Conservation (phyloP, 805 yeast genomes). For the Metschnikowia lachancei region DNA sequence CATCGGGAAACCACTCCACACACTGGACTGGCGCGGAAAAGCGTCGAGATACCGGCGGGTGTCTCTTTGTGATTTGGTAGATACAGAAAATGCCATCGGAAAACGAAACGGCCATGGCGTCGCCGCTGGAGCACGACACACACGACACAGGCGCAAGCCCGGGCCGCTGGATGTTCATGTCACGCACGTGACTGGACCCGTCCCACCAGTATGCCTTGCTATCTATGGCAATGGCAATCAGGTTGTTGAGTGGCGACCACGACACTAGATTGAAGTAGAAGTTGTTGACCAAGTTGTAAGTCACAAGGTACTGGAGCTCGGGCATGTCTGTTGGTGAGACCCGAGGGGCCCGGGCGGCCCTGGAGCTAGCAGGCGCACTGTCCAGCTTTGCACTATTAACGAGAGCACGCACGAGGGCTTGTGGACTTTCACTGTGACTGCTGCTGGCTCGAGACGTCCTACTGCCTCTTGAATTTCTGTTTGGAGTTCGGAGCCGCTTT, state of each 20-base stretch:
- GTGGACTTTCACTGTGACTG: constrained; percentile 9
- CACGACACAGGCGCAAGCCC: constrained; percentile 44
- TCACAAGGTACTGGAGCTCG: constrained; percentile 20
- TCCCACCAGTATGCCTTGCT: constrained; percentile 62
- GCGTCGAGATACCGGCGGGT: constrained; percentile 31
- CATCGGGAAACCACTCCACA: constrained; percentile 55
- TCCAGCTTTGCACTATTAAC: constrained; percentile 2
- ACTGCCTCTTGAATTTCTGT: constrained; percentile 1
- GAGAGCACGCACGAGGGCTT: constrained; percentile 2
- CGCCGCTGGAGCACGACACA: constrained; percentile 52
- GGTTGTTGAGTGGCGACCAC: constrained; percentile 56
- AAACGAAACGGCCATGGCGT: constrained; percentile 54
- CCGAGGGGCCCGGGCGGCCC: background rate
- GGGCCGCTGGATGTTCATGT: constrained; percentile 35
- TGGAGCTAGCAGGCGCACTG: background rate
- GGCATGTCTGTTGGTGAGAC: constrained; percentile 12
- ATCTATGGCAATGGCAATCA: constrained; percentile 67
- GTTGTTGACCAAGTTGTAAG: constrained; percentile 59
- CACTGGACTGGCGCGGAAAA: constrained; percentile 43
- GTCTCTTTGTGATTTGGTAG: constrained; percentile 31
- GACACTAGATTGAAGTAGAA: constrained; percentile 73
- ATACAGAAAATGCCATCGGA: constrained; percentile 51
- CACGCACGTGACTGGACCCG: constrained; percentile 41
- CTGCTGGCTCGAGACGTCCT: no score
- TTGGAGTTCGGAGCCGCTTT: constrained; percentile 5